Percentiles rank a stretch among this genome's conserved stretches.
Evolutionary conservation across 768 basidiomycete genomes (phyloP).

Genomic region (Podaxis rugospora): DNA sequence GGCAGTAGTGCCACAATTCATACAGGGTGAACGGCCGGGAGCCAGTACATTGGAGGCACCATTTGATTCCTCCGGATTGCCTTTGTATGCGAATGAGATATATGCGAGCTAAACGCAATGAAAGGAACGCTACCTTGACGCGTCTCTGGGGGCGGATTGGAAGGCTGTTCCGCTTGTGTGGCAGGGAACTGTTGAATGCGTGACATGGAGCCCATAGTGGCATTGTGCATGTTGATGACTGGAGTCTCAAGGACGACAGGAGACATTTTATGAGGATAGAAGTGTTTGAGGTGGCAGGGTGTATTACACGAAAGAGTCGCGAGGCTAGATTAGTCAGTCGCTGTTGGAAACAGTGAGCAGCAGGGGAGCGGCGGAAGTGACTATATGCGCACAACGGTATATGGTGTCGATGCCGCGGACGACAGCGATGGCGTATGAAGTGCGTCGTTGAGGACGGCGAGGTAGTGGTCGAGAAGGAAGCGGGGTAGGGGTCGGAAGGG

Average conservation of each 20-base stretch:
- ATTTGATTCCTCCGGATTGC: slow-evolving; percentile 23
- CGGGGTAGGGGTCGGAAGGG: slow-evolving; percentile 1
- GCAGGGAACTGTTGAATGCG: slow-evolving; percentile 41
- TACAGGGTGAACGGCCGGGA: slow-evolving; percentile 48
- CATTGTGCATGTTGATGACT: slow-evolving; percentile 45
- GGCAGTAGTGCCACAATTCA: slow-evolving; percentile 71
- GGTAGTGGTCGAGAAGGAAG: slow-evolving; percentile 16
- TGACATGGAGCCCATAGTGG: slow-evolving; percentile 36
- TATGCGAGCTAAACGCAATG: slow-evolving; percentile 3
- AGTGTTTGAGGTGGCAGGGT: slow-evolving; percentile 10
- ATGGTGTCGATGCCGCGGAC: slow-evolving; percentile 4
- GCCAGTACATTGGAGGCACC: slow-evolving; percentile 20
- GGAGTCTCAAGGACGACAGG: slow-evolving; percentile 56
- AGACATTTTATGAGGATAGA: slow-evolving; percentile 35
- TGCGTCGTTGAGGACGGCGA: slow-evolving; percentile 11
- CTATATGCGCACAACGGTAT: neutral
- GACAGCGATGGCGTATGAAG: slow-evolving; percentile 3
- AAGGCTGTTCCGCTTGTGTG: slow-evolving; percentile 18
- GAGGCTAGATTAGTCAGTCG: slow-evolving; percentile 17
- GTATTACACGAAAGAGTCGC: slow-evolving; percentile 12
- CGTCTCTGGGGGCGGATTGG: slow-evolving; percentile 19
- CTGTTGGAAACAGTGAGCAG: neutral
- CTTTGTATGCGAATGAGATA: slow-evolving; percentile 10
- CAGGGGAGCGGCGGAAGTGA: neutral
- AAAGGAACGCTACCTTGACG: slow-evolving; percentile 21